A percentile compares a stretch with the other conserved stretches of the same genome.
Evolutionary conservation across 2,329 filamentous ascomycete genomes (phyloP).

Genomic region (Aspergillus calidoustus): DNA sequence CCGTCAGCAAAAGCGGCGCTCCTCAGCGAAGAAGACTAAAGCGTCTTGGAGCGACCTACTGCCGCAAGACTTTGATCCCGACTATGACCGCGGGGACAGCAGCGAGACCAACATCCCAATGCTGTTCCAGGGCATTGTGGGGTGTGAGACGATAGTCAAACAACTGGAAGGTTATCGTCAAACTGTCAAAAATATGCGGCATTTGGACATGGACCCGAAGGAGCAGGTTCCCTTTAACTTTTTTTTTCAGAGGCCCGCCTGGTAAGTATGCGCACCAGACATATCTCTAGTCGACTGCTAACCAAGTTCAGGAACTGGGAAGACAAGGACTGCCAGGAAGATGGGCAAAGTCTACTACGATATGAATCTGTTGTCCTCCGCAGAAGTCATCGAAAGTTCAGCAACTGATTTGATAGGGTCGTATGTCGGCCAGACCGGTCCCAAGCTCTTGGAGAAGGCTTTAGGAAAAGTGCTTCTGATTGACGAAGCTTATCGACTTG

Average conservation of each 20-base stretch:
- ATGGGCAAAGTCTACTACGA: slow-evolving; percentile 79
- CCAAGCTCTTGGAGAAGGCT: slow-evolving; percentile 65
- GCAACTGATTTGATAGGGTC: slow-evolving; percentile 71
- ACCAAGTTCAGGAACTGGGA: slow-evolving; percentile 63
- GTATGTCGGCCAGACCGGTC: slow-evolving; percentile 71
- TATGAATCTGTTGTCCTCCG: slow-evolving; percentile 67
- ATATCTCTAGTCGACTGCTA: neutral
- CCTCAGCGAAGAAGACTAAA: slow-evolving; percentile 6
- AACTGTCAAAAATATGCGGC: slow-evolving; percentile 57
- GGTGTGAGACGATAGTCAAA: slow-evolving; percentile 59
- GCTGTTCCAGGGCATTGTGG: slow-evolving; percentile 55
- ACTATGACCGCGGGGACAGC: slow-evolving; percentile 16
- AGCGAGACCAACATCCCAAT: slow-evolving; percentile 14
- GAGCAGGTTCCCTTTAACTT: slow-evolving; percentile 69
- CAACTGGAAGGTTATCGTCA: slow-evolving; percentile 61
- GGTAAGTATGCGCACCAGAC: slow-evolving; percentile 48
- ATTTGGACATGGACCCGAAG: slow-evolving; percentile 58
- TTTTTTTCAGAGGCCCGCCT: slow-evolving; percentile 67
- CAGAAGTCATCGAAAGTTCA: slow-evolving; percentile 68
- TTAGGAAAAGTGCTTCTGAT: slow-evolving; percentile 72
- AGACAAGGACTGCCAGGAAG: slow-evolving; percentile 73
- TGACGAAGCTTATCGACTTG: slow-evolving; percentile 72
- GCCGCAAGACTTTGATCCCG: slow-evolving; percentile 29
- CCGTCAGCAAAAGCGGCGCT: slow-evolving; percentile 52
- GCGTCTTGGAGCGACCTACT: slow-evolving; percentile 36